Evolutionary conservation across 2,329 filamentous ascomycete species (phyloP), one percentile per base, ranked within the genome.

Genomic region (Zarea fungicola): DNA sequence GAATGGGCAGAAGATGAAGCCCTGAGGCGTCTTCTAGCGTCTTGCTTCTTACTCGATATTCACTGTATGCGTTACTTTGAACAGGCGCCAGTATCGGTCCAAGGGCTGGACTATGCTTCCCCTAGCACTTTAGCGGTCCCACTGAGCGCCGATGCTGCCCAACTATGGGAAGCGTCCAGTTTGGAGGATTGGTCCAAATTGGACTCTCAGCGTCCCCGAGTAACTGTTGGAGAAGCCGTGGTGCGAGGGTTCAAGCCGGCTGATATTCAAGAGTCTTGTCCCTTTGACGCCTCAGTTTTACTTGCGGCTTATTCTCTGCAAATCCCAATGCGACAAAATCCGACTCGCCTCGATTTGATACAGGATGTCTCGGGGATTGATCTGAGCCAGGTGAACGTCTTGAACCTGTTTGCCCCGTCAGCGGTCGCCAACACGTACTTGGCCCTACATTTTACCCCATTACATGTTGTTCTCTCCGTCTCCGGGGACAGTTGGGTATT

Each of bases 401-500:
- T 59, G 28, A 59, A 49, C 48, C 58, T 78, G 16, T 82, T 80
- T 57, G 60, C 70, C 1, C 57, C 55, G 42, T 74, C 68, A 11
- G 65, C 71, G 13, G 62, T 72, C 16, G 75, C 72, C 41, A 74
- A 76, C 58, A 74, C 76, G 0, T 81, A 81, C 58, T 64, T 81
- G 16, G 77, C 80, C 1, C 65, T 83, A 1, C 70, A 81, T 54
- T 68, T 78, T 57, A 81, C 78, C 1, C 80, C 79, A n/a, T 70
- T 83, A 5, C 72, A 75, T 52, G 73, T 74, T 54, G 70, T 83
- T 1, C 68, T 83, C 16, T 77, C 77, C 10, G 76, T 82, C 7
- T 75, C 75, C 23, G 78, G 79, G 41, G 74, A 81, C 52, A 78
- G 72, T 45, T 82, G 77, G 77, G 66, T 78, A 18, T 80, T 81